Evolutionary conservation across 2,329 filamentous ascomycete genomes (phyloP).

Genomic region (Penicillium sp.): DNA sequence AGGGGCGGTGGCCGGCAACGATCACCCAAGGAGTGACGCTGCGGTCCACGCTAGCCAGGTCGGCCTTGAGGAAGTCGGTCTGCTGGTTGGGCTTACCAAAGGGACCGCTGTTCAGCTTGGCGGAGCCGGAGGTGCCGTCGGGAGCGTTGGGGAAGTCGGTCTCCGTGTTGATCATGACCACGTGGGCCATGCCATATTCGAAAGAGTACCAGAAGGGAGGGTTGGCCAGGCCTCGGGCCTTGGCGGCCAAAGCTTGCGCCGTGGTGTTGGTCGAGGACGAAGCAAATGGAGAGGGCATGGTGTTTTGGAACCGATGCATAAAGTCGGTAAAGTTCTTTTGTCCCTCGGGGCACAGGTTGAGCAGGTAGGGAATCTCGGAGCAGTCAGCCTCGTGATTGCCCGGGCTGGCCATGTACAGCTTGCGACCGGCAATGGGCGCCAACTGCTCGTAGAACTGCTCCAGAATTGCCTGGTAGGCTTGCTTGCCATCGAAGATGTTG

Average conservation of each 20-base stretch:
- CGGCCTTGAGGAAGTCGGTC: slow-evolving; percentile 50
- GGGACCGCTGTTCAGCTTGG: slow-evolving; percentile 43
- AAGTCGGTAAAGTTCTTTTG: slow-evolving; percentile 59
- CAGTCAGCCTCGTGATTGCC: slow-evolving; percentile 58
- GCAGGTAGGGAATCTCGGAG: slow-evolving; percentile 23
- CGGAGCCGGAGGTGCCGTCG: slow-evolving; percentile 39
- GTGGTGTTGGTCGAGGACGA: slow-evolving; percentile 43
- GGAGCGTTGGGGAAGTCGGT: slow-evolving; percentile 52
- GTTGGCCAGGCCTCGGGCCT: slow-evolving; percentile 43
- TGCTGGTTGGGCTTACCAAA: slow-evolving; percentile 49
- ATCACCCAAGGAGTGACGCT: slow-evolving; percentile 51
- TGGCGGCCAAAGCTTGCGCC: slow-evolving; percentile 42
- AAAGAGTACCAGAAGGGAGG: slow-evolving; percentile 57
- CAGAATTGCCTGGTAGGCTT: slow-evolving; percentile 53
- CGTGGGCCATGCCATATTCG: slow-evolving; percentile 53
- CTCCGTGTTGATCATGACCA: slow-evolving; percentile 53
- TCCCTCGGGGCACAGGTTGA: slow-evolving; percentile 34
- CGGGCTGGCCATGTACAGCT: slow-evolving; percentile 52
- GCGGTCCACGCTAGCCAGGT: slow-evolving; percentile 53
- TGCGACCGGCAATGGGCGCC: slow-evolving; percentile 48
- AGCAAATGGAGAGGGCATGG: slow-evolving; percentile 48
- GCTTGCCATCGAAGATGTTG: slow-evolving; percentile 45
- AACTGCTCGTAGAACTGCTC: slow-evolving; percentile 54
- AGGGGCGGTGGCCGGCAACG: slow-evolving; percentile 42
- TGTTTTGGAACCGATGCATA: slow-evolving; percentile 49